Conservation (phyloP, 257 asterid genomes). For the Leonotis leonurus region DNA sequence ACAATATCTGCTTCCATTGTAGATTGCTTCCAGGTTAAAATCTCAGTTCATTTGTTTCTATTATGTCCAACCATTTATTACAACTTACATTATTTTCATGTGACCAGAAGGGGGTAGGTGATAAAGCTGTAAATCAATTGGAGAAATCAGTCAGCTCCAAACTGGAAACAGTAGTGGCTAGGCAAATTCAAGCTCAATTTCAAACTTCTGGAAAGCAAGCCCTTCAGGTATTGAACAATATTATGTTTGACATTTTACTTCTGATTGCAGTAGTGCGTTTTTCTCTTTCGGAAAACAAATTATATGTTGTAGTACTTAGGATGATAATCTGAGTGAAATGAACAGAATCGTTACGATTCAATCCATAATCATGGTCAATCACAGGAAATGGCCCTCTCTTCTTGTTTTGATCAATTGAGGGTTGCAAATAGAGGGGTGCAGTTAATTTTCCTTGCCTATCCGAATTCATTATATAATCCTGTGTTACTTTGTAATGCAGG, state of each 20-base stretch:
- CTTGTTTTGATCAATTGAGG: background rate
- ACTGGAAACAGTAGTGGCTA: slow-evolving; percentile 76
- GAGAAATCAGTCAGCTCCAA: slow-evolving; percentile 79
- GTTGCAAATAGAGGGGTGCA: background rate
- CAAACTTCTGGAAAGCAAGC: slow-evolving; percentile 97
- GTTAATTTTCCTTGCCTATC: background rate
- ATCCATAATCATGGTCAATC: background rate
- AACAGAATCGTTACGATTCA: background rate
- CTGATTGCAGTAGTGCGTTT: background rate
- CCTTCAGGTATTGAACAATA: slow-evolving; percentile 59
- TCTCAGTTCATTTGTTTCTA: background rate
- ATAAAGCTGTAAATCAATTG: slow-evolving; percentile 80
- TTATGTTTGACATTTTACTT: background rate
- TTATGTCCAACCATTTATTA: background rate
- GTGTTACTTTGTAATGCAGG: slow-evolving; percentile 46
- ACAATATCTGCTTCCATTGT: slow-evolving; percentile 52
- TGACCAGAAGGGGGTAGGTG: slow-evolving; percentile 92
- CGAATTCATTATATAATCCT: slow-evolving; percentile 1
- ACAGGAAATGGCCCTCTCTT: background rate
- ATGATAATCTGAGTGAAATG: background rate
- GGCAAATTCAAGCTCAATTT: slow-evolving; percentile 84
- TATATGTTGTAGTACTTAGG: too few relatives aligned
- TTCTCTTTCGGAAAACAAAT: background rate
- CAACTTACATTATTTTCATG: slow-evolving; percentile 19
- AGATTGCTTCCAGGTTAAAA: slow-evolving; percentile 79